Evolutionary conservation across 75 land plant species (phyloP).

Genomic region (Pinus taeda): DNA sequence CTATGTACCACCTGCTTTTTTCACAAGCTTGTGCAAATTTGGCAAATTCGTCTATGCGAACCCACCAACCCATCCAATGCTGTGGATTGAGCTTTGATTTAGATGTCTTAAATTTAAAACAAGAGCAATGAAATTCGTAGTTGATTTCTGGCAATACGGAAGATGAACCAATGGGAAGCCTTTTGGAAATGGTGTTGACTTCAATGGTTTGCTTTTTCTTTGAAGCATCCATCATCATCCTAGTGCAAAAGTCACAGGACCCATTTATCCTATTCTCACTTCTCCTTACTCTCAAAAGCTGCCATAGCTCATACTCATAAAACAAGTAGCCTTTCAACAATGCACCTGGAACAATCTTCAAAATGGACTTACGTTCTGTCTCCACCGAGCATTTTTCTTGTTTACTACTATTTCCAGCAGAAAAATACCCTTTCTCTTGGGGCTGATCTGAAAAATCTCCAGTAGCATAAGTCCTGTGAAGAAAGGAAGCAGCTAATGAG

Average conservation of each 20-base stretch:
- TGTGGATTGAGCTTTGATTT: slow-evolving; percentile 11
- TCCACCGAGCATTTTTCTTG: background rate
- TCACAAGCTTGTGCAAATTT: slow-evolving; percentile 16
- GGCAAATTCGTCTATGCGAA: slow-evolving; percentile 10
- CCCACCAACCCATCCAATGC: slow-evolving; percentile 46
- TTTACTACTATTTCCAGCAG: background rate
- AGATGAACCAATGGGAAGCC: background rate
- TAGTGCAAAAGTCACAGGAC: background rate
- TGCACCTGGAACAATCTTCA: slow-evolving; percentile 26
- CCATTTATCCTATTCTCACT: background rate
- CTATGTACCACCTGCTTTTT: slow-evolving; percentile 39
- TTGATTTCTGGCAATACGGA: background rate
- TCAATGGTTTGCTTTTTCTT: background rate
- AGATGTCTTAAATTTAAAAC: background rate
- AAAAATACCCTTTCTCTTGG: background rate
- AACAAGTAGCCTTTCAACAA: slow-evolving; percentile 39
- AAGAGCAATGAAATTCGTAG: background rate
- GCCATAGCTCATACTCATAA: slow-evolving; percentile 35
- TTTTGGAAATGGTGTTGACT: background rate
- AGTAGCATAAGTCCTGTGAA: slow-evolving; percentile 5
- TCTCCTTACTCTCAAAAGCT: background rate
- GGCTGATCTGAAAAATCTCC: background rate
- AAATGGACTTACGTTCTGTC: background rate
- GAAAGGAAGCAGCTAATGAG: slow-evolving; percentile 20
- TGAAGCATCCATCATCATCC: background rate